Evolutionary conservation across 2,329 filamentous ascomycete species (phyloP).

Genomic region (Diplodia seriata): DNA sequence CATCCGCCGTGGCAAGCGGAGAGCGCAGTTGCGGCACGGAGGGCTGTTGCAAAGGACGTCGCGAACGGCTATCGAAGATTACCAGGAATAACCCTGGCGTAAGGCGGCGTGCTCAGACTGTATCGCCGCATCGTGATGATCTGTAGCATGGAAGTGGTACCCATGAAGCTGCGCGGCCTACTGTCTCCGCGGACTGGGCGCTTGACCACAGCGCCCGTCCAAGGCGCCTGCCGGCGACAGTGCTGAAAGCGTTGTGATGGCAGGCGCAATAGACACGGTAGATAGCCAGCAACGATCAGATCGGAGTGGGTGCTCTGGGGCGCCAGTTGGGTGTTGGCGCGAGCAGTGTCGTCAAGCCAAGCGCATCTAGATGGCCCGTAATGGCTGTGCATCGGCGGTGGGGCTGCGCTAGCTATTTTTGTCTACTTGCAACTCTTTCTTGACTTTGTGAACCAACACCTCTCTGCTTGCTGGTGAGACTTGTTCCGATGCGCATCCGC

Average conservation of each 20-base stretch:
- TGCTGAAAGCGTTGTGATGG: neutral
- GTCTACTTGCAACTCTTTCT: neutral
- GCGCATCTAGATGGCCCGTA: neutral
- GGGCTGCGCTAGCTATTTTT: slow-evolving; percentile 27
- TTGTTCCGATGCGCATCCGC: neutral
- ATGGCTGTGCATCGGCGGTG: slow-evolving; percentile 11
- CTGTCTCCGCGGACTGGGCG: neutral
- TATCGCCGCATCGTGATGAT: slow-evolving; percentile 11
- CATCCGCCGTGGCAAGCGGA: neutral
- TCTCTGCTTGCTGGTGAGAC: neutral
- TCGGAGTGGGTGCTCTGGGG: neutral
- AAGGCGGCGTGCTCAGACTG: slow-evolving; percentile 8
- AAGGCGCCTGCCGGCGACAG: neutral
- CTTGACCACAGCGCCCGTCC: neutral
- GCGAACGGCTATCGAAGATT: neutral
- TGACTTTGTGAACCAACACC: slow-evolving; percentile 1
- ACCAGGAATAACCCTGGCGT: neutral
- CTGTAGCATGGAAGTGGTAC: slow-evolving; percentile 12
- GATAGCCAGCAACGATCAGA: neutral
- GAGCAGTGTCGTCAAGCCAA: slow-evolving; percentile 17
- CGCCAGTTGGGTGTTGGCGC: slow-evolving; percentile 18
- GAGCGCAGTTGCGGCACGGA: neutral
- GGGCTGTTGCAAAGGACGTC: neutral
- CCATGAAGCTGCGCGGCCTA: neutral
- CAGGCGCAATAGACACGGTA: neutral